Conservation (phyloP, 2,329 filamentous ascomycete genomes). For the Onygena corvina region DNA sequence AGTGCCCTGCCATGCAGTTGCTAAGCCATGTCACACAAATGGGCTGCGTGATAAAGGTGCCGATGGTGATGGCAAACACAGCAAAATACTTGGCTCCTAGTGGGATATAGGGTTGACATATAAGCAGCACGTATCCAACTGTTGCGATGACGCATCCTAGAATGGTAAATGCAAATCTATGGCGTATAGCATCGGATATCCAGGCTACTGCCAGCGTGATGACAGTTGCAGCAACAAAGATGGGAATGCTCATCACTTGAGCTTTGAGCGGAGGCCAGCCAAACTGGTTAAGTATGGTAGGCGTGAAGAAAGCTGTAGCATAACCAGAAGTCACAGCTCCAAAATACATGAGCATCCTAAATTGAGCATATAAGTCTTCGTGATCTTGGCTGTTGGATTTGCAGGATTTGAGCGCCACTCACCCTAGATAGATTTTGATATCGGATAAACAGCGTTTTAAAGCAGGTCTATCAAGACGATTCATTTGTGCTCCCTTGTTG, state of each 20-base stretch:
- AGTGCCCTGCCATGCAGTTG: constrained; percentile 47
- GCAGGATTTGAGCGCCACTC: not conserved
- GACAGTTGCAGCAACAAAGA: constrained; percentile 53
- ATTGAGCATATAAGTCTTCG: not conserved
- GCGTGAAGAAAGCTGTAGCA: constrained; percentile 33
- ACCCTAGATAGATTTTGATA: constrained; percentile 25
- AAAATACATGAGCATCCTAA: constrained; percentile 48
- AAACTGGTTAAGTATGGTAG: constrained; percentile 37
- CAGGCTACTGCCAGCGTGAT: constrained; percentile 42
- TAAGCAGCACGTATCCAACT: constrained; percentile 45
- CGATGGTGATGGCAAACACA: constrained; percentile 43
- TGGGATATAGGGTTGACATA: constrained; percentile 38
- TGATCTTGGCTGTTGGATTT: not conserved
- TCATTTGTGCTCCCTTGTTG: constrained; percentile 39
- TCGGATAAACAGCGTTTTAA: constrained; percentile 38
- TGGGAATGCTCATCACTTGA: constrained; percentile 41
- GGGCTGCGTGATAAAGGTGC: constrained; percentile 45
- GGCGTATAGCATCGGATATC: constrained; percentile 40
- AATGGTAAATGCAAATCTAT: constrained; percentile 45
- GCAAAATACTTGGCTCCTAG: constrained; percentile 44
- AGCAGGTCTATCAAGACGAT: constrained; percentile 40
- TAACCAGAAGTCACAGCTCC: constrained; percentile 44
- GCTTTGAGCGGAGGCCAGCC: constrained; percentile 44
- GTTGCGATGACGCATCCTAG: constrained; percentile 39
- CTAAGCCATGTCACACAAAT: constrained; percentile 46